Conservation (phyloP, 371 early-diverging fungal genomes). For the Sporodiniella umbellata region DNA sequence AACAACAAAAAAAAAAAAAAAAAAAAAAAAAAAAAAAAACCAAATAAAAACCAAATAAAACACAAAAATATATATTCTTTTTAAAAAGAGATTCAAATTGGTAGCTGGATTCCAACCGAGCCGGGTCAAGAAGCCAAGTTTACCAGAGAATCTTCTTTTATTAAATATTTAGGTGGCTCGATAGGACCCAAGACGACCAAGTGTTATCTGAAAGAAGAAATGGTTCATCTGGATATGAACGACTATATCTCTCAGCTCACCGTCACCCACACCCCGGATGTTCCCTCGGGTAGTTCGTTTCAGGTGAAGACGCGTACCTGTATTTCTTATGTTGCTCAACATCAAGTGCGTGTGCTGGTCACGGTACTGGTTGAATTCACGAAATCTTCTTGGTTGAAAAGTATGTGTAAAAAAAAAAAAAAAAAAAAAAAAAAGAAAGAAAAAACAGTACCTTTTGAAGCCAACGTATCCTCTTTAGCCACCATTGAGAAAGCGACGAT, state of each 20-base stretch:
- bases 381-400: constrained; percentile 74
- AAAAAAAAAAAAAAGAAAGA: too few relatives aligned
- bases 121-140: constrained; percentile 4
- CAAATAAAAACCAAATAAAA: too few relatives aligned
- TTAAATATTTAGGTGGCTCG: constrained; percentile 32
- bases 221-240: constrained; percentile 54
- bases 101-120: constrained; percentile 30
- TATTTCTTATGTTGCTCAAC: constrained; percentile 69
- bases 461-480: constrained; percentile 17
- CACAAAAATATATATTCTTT: too few relatives aligned
- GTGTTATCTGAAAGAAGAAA: constrained; percentile 60
- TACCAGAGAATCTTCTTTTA: constrained; percentile 27
- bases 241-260: constrained; percentile 53
- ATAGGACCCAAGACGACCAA: constrained; percentile 70
- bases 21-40: too few relatives aligned
- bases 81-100: constrained; percentile 32
- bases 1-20: too few relatives aligned
- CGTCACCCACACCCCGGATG: constrained; percentile 73
- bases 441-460: too few relatives aligned
- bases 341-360: constrained; percentile 57
- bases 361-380: constrained; percentile 69
- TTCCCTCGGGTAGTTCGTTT: constrained; percentile 85
- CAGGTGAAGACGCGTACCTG: constrained; percentile 72
- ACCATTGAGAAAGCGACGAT: constrained; percentile 61
- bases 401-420: constrained; percentile 42